Evolutionary conservation across 129 eudicot genomes (phyloP).

Genomic region (Helianthus tuberosus): DNA sequence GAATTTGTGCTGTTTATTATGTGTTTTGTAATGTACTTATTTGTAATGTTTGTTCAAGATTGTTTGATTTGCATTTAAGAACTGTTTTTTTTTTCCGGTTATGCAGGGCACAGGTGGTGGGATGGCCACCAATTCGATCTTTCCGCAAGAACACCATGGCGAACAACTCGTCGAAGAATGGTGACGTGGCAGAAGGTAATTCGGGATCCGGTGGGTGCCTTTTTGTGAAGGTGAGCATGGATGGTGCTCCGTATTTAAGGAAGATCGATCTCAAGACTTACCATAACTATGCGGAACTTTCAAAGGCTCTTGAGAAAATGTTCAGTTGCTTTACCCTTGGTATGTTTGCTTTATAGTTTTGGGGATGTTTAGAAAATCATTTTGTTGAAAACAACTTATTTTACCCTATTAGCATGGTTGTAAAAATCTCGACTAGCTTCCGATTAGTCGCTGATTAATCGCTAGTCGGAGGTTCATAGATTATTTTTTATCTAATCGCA

Average conservation of each 20-base stretch:
- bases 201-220: slow-evolving; percentile 56
- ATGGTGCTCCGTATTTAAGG: slow-evolving; percentile 94
- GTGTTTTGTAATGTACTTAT: not conserved
- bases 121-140: slow-evolving; percentile 97
- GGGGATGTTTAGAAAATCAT: not conserved
- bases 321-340: slow-evolving; percentile 95
- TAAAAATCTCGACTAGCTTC: too few species aligned
- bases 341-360: slow-evolving; percentile 14
- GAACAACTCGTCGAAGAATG: slow-evolving; percentile 48
- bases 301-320: slow-evolving; percentile 94
- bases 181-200: slow-evolving; percentile 41
- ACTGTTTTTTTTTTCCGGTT: not conserved
- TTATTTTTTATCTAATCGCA: too few species aligned
- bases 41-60: slow-evolving; percentile 1
- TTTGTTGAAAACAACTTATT: not conserved
- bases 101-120: slow-evolving; percentile 83
- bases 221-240: slow-evolving; percentile 98
- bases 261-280: slow-evolving; percentile 86
- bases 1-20: slow-evolving; percentile 1
- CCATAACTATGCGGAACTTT: slow-evolving; percentile 66
- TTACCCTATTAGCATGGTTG: not conserved
- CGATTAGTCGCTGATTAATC: too few species aligned
- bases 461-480: too few species aligned
- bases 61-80: slow-evolving; percentile 14
- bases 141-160: slow-evolving; percentile 94